Evolutionary conservation across 306 rosid genomes (phyloP), one percentile per base, ranked within the genome.

Genomic region (Cyamopsis tetragonoloba): DNA sequence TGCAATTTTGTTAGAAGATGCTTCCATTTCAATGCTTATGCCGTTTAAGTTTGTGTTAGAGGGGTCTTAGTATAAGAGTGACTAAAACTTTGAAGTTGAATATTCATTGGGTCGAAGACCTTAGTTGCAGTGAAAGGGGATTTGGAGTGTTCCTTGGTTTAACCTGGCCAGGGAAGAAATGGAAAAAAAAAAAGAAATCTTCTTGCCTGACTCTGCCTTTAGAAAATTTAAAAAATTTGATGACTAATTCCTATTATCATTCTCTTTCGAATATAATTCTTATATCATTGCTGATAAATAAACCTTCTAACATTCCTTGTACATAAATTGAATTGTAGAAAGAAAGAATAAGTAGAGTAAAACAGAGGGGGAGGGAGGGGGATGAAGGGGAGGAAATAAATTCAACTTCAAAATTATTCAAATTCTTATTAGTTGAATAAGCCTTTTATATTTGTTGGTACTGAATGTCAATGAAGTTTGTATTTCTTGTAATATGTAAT

Each of bases 401-500:
- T 15, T 32, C 18, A 61, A n/a, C 23, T 15, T 26, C 37, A 26
- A 51, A 9, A 51, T 18, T 5, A 7, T 12, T 50, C 27, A 38
- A 26, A 26, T 37, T 37, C 14, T 24, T 68, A 7, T 37, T 37
- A 7, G 7, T 49, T 8, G 13, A 72, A 62, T 10, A 23, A 49
- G 41, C 61, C 35, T 74, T 73, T 10, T 32, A 18, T 38, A 12
- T 0, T 28, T 5, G 1, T 8, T 55, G 31, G 23, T 41, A 51
- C 32, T 51, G 34, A 51, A 51, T 53, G 23, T 62, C 34, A 35
- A 62, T 54, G 39, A 53, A 58, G 62, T 24, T 55, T 20, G 6
- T 44, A 54, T 44, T 48, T 70, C 66, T 62, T 44, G 10, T 9
- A 54, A 62, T 17, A 58, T 75, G 28, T 71, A 41, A 64, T 59